Evolutionary conservation across 805 yeast genomes (phyloP).

Genomic region (Candida chilensis): DNA sequence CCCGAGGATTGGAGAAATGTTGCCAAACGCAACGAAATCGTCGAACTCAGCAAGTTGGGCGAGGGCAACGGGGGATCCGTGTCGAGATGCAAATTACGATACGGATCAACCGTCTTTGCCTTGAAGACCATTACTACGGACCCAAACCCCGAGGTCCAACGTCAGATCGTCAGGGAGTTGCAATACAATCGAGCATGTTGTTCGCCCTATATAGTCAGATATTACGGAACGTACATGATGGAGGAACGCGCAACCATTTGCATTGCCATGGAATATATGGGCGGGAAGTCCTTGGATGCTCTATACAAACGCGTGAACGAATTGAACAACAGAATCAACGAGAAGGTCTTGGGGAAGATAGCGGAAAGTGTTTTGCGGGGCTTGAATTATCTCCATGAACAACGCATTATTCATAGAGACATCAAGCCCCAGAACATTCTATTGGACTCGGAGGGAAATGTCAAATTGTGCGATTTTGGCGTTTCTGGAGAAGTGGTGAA

Average conservation of each 20-base stretch:
- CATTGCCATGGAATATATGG: slow-evolving; percentile 97
- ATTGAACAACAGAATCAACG: slow-evolving; percentile 83
- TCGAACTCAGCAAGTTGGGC: slow-evolving; percentile 67
- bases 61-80: slow-evolving; percentile 96
- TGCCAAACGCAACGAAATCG: slow-evolving; percentile 50
- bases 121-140: slow-evolving; percentile 65
- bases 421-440: slow-evolving; percentile 93
- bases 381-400: slow-evolving; percentile 77
- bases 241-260: slow-evolving; percentile 73
- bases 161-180: slow-evolving; percentile 84
- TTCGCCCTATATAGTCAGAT: slow-evolving; percentile 80
- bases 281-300: slow-evolving; percentile 84
- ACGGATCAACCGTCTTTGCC: slow-evolving; percentile 68
- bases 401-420: slow-evolving; percentile 87
- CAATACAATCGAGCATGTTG: slow-evolving; percentile 80
- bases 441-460: slow-evolving; percentile 66
- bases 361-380: slow-evolving; percentile 85
- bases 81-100: slow-evolving; percentile 57
- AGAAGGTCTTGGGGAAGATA: slow-evolving; percentile 83
- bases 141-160: slow-evolving; percentile 80
- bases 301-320: slow-evolving; percentile 70
- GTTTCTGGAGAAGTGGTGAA: slow-evolving; percentile 96
- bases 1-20: slow-evolving; percentile 69
- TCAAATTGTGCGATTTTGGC: slow-evolving; percentile 94
- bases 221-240: slow-evolving; percentile 86